phyloP scores from a whole-genome alignment of 2,329 filamentous ascomycete genomes.

The Aspergillus fumigatus region DNA sequence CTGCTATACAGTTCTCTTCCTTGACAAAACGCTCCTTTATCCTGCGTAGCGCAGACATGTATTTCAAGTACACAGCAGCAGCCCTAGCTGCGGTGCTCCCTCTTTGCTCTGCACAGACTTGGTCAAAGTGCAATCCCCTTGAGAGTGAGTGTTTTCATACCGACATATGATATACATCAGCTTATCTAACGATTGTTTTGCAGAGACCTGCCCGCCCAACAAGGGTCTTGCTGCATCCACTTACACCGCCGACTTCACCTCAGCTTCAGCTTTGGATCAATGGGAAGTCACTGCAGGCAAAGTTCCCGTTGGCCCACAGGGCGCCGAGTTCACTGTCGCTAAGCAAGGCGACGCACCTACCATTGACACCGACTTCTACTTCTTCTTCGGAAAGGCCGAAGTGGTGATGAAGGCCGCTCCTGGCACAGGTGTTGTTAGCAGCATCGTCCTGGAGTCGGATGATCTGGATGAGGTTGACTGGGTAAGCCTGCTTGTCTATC shows the following conservation, averaged over 20 bases:
- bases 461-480: constrained; percentile 93
- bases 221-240: constrained; percentile 56
- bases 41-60: constrained; percentile 19
- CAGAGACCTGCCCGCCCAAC: constrained; percentile 60
- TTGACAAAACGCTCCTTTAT: background rate
- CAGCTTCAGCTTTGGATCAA: constrained; percentile 48
- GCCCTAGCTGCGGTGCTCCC: constrained; percentile 30
- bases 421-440: constrained; percentile 87
- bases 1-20: background rate
- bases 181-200: constrained; percentile 4
- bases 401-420: constrained; percentile 80
- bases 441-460: constrained; percentile 88
- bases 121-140: constrained; percentile 68
- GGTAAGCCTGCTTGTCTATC: constrained; percentile 65
- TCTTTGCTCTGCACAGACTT: constrained; percentile 61
- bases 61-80: constrained; percentile 27
- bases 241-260: constrained; percentile 37
- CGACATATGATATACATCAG: background rate
- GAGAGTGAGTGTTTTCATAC: constrained; percentile 18
- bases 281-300: constrained; percentile 65
- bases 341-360: constrained; percentile 79
- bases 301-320: constrained; percentile 63
- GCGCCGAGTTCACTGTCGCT: constrained; percentile 75
- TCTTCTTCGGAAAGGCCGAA: constrained; percentile 93
- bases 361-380: constrained; percentile 85